These are phyloP conservation scores for Paecilomyces formosus DNA, from an alignment of 2,329 filamentous ascomycete species.

Conservation along the genomic window DNA sequence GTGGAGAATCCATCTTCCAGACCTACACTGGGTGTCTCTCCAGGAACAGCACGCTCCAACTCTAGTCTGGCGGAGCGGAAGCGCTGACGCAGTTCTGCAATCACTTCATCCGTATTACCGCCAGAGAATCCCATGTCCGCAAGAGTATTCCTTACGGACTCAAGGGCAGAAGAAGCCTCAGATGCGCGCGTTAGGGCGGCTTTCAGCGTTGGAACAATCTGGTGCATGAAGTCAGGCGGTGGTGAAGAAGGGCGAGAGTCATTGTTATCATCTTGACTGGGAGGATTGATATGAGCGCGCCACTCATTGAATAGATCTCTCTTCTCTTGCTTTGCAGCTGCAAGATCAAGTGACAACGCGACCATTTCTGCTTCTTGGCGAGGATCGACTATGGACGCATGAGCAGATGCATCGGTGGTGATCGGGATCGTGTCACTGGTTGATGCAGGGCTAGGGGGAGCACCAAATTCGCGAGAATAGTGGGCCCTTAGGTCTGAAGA, in stretches of 20 bases:
- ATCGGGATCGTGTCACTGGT: constrained; percentile 5
- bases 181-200: constrained; percentile 29
- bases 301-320: constrained; percentile 32
- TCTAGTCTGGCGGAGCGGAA: constrained; percentile 38
- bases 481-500: constrained; percentile 22
- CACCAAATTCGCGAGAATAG: constrained; percentile 3
- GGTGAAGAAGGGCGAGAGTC: constrained; percentile 23
- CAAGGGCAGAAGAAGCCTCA: constrained; percentile 28
- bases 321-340: constrained; percentile 32
- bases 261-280: constrained; percentile 14
- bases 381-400: constrained; percentile 9
- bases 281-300: constrained; percentile 19
- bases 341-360: constrained; percentile 28
- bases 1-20: constrained; percentile 32
- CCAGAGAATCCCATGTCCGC: constrained; percentile 33
- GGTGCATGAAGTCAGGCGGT: constrained; percentile 30
- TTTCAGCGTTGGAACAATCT: constrained; percentile 29
- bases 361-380: constrained; percentile 17
- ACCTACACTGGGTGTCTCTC: constrained; percentile 32
- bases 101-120: constrained; percentile 19
- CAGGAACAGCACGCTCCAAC: constrained; percentile 36
- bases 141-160: constrained; percentile 28
- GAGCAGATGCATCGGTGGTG: constrained; percentile 10
- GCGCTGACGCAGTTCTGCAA: constrained; percentile 28
- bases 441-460: constrained; percentile 13